phyloP scores from a whole-genome alignment of 148 eudicot genomes.

The Camellia granthamiana region DNA sequence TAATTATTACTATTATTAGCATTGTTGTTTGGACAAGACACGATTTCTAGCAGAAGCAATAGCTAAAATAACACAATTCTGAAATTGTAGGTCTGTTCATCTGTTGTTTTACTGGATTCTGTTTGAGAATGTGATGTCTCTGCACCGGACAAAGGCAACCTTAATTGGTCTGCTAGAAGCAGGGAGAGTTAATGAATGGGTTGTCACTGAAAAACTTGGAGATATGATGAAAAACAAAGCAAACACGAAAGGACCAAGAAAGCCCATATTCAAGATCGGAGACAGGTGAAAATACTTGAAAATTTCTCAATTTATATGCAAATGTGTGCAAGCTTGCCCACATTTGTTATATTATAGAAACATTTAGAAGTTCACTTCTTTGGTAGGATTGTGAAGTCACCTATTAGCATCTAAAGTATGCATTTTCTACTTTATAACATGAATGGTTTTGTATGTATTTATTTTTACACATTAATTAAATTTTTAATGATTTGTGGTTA shows the following conservation, averaged over 20 bases:
- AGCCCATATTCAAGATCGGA: conserved; percentile 49
- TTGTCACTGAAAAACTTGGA: conserved; percentile 96
- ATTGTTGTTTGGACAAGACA: not conserved
- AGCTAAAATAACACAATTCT: not conserved
- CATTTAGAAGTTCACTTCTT: too few relatives aligned
- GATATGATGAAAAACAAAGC: conserved; percentile 70
- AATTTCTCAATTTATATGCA: too few relatives aligned
- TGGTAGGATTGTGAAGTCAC: too few relatives aligned
- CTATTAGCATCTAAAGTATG: too few relatives aligned
- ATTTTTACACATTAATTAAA: not conserved
- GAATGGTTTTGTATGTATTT: not conserved
- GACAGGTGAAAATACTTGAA: conserved; percentile 50
- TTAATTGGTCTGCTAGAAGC: conserved; percentile 82
- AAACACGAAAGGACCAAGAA: conserved; percentile 47
- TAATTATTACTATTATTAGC: not conserved
- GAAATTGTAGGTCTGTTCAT: conserved; percentile 73
- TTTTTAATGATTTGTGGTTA: not conserved
- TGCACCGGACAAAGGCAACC: conserved; percentile 94
- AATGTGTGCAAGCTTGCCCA: too few relatives aligned
- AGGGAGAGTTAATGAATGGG: conserved; percentile 94
- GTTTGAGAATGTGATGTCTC: conserved; percentile 97
- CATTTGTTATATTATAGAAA: too few relatives aligned
- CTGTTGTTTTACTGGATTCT: conserved; percentile 88
- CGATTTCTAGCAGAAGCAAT: not conserved
- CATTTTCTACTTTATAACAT: too few relatives aligned